Percentiles rank a stretch among this genome's conserved stretches.
Conservation (phyloP, 345 rosid species). For the Chamaenerion angustifolium region DNA sequence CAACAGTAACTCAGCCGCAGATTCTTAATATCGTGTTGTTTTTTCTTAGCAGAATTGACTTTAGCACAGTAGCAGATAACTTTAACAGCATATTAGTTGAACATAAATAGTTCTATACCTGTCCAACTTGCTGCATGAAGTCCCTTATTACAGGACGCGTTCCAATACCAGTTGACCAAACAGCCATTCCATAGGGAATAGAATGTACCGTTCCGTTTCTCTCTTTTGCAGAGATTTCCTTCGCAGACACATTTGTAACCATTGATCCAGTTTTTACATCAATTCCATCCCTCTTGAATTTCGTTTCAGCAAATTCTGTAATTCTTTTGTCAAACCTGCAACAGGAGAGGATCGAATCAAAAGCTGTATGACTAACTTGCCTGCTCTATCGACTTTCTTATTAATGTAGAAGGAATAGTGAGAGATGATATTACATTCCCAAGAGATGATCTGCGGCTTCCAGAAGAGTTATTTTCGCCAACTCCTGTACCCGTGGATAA, state of each 20-base stretch:
- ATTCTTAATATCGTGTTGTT: background rate
- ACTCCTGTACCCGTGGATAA: conserved; percentile 54
- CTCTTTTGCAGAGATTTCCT: conserved; percentile 70
- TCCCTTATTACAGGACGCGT: conserved; percentile 68
- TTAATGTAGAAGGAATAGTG: background rate
- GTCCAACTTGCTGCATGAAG: conserved; percentile 88
- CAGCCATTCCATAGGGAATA: conserved; percentile 87
- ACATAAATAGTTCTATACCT: conserved; percentile 32
- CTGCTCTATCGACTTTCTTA: background rate
- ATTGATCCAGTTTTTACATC: conserved; percentile 85
- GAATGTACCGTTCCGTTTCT: conserved; percentile 40
- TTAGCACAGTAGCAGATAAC: background rate
- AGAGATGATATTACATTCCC: conserved; percentile 38
- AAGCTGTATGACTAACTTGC: no score
- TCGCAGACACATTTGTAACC: conserved; percentile 68
- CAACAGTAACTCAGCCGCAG: background rate
- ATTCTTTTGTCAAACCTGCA: conserved; percentile 99
- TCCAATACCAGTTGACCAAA: conserved; percentile 99
- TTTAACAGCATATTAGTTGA: background rate
- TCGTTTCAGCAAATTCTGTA: conserved; percentile 83
- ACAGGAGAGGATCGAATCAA: background rate
- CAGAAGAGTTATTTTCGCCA: conserved; percentile 64
- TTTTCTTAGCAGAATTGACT: no score
- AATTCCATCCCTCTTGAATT: conserved; percentile 81
- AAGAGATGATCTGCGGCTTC: conserved; percentile 97